phyloP scores from a whole-genome alignment of 1,139 yeast species.

The Yamadazyma oceani region DNA sequence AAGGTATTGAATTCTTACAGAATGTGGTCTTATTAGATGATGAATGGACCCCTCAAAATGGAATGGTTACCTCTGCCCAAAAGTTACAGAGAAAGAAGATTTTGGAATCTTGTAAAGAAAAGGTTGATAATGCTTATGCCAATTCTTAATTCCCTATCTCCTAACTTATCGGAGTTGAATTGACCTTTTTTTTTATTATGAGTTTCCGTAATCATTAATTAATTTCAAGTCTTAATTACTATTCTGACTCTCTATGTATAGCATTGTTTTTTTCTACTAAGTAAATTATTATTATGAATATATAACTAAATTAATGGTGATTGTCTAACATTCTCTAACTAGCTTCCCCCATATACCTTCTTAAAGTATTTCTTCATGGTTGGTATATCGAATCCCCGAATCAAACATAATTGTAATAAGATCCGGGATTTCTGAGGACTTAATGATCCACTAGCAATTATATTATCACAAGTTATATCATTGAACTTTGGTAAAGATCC shows the following conservation, averaged over 20 bases:
- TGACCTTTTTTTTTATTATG: constrained; percentile 4
- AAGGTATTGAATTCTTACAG: constrained; percentile 81
- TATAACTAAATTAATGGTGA: no score
- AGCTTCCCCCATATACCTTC: constrained; percentile 32
- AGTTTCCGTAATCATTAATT: no score
- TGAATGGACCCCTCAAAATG: constrained; percentile 98
- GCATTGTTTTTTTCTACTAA: constrained; percentile 9
- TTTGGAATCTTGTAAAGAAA: constrained; percentile 58
- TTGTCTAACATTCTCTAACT: no score
- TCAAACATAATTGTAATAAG: constrained; percentile 57
- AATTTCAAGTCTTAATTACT: no score
- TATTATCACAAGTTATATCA: constrained; percentile 18
- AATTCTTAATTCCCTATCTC: neutral
- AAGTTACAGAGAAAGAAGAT: constrained; percentile 95
- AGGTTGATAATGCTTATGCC: constrained; percentile 57
- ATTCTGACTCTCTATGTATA: constrained; percentile 7
- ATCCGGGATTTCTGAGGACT: constrained; percentile 69
- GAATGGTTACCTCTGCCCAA: constrained; percentile 92
- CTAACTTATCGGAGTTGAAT: constrained; percentile 1
- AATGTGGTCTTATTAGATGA: constrained; percentile 79
- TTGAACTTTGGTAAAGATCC: constrained; percentile 35
- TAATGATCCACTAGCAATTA: constrained; percentile 62
- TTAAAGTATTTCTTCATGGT: constrained; percentile 49
- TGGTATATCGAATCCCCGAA: constrained; percentile 36
- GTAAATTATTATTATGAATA: no score